phyloP scores from a whole-genome alignment of 495 filamentous ascomycete species.

The Sphaerosporella brunnea region DNA sequence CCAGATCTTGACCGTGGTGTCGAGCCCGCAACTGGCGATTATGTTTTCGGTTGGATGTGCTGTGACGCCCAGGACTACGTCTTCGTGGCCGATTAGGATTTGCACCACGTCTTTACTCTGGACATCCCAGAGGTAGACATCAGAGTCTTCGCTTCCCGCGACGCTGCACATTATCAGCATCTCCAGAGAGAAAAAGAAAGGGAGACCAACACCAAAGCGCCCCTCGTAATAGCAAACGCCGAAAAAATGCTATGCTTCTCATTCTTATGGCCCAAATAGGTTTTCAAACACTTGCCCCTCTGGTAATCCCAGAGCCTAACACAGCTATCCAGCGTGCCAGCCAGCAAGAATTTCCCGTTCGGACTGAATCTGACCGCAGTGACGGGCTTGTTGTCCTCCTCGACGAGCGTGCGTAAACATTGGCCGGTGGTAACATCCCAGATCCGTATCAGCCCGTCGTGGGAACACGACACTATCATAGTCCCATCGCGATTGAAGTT shows the following conservation, averaged over 20 bases:
- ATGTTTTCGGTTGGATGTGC: slow-evolving; percentile 32
- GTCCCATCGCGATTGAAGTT: slow-evolving; percentile 88
- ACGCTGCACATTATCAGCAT: slow-evolving; percentile 26
- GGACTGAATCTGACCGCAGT: slow-evolving; percentile 83
- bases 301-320: slow-evolving; percentile 91
- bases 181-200: background rate
- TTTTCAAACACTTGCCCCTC: slow-evolving; percentile 75
- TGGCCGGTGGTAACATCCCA: slow-evolving; percentile 96
- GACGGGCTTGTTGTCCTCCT: slow-evolving; percentile 88
- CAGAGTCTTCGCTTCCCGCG: slow-evolving; percentile 72
- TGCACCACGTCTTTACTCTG: slow-evolving; percentile 67
- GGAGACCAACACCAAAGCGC: slow-evolving; percentile 21
- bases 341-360: slow-evolving; percentile 80
- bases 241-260: slow-evolving; percentile 65
- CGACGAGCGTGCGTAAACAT: slow-evolving; percentile 81
- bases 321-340: slow-evolving; percentile 77
- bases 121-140: slow-evolving; percentile 78
- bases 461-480: slow-evolving; percentile 69
- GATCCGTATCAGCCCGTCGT: slow-evolving; percentile 78
- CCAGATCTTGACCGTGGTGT: slow-evolving; percentile 49
- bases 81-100: slow-evolving; percentile 50
- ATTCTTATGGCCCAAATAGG: slow-evolving; percentile 87
- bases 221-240: slow-evolving; percentile 49
- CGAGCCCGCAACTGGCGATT: slow-evolving; percentile 46
- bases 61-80: slow-evolving; percentile 74